These are phyloP conservation scores for Bonia amplexicaulis DNA, from an alignment of 176 grass and related monocot genomes.

Conservation along the genomic window DNA sequence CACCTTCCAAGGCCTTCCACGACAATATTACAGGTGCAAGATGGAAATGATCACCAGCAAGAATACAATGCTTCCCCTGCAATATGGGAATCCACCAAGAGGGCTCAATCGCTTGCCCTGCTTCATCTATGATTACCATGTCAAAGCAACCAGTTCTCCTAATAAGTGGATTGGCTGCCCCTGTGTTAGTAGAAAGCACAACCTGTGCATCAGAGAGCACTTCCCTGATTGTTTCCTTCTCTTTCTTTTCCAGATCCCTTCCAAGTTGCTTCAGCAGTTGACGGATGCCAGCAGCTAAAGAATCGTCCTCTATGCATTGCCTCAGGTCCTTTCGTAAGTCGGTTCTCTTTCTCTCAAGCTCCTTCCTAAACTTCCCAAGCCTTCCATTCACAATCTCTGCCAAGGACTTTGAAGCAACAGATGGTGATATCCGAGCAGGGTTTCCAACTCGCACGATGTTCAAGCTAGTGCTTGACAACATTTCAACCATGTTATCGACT, in stretches of 20 bases:
- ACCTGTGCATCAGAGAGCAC: constrained; percentile 70
- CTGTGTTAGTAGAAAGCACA: constrained; percentile 80
- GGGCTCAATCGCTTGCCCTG: constrained; percentile 82
- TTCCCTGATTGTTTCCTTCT: constrained; percentile 85
- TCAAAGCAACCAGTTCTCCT: constrained; percentile 67
- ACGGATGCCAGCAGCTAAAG: constrained; percentile 85
- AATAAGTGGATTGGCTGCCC: constrained; percentile 78
- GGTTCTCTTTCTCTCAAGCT: constrained; percentile 86
- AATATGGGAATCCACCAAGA: constrained; percentile 94
- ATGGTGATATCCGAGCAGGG: constrained; percentile 71
- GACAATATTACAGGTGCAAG: constrained; percentile 82
- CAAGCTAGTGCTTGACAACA: constrained; percentile 52
- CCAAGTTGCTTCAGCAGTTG: constrained; percentile 92
- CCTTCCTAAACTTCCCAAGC: constrained; percentile 72
- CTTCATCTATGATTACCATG: constrained; percentile 92
- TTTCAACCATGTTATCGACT: constrained; percentile 92
- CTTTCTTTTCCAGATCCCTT: constrained; percentile 78
- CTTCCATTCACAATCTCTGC: constrained; percentile 66
- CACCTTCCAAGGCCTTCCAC: constrained; percentile 75
- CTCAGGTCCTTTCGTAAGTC: constrained; percentile 92
- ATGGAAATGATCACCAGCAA: constrained; percentile 82
- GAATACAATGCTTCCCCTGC: constrained; percentile 84
- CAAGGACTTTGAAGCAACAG: constrained; percentile 78
- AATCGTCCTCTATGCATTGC: constrained; percentile 84
- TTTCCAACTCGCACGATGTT: constrained; percentile 93